Conservation (phyloP, 2,329 filamentous ascomycete genomes). For the Paramyrothecium roridum region DNA sequence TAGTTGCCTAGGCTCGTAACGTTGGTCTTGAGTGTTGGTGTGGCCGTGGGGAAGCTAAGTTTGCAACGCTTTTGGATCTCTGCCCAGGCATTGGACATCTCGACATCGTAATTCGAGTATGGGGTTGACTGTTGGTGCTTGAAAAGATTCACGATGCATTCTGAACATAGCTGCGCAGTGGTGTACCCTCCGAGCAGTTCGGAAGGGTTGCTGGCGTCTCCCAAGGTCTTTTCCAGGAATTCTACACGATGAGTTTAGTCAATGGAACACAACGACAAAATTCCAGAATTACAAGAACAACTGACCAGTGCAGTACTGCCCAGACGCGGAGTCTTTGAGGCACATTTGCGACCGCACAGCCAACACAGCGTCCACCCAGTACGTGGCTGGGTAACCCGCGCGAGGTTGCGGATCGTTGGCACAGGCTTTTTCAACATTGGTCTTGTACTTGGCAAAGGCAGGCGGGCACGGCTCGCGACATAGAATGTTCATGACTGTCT, state of each 20-base stretch:
- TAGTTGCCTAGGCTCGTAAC: conserved; percentile 2
- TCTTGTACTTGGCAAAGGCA: neutral
- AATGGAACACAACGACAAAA: neutral
- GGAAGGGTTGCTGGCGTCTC: neutral
- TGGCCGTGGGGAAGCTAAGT: neutral
- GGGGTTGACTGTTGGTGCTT: neutral
- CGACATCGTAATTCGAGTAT: neutral
- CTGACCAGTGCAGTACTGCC: neutral
- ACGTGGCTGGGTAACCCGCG: conserved; percentile 10
- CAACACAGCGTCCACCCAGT: conserved; percentile 2
- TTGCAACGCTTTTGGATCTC: neutral
- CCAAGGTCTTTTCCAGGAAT: neutral
- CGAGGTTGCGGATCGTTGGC: neutral
- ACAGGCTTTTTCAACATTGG: neutral
- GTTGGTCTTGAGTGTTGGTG: neutral
- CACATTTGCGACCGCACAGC: conserved; percentile 2
- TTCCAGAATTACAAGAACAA: neutral
- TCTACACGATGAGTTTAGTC: neutral
- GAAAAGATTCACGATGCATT: neutral
- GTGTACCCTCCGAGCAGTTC: neutral
- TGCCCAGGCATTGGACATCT: neutral
- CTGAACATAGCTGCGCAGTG: neutral
- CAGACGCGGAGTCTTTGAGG: conserved; percentile 1
- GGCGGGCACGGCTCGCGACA: neutral
- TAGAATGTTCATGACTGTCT: neutral